Evolutionary conservation across 768 basidiomycete genomes (phyloP).

Genomic region (Leccinum fibrillosum): DNA sequence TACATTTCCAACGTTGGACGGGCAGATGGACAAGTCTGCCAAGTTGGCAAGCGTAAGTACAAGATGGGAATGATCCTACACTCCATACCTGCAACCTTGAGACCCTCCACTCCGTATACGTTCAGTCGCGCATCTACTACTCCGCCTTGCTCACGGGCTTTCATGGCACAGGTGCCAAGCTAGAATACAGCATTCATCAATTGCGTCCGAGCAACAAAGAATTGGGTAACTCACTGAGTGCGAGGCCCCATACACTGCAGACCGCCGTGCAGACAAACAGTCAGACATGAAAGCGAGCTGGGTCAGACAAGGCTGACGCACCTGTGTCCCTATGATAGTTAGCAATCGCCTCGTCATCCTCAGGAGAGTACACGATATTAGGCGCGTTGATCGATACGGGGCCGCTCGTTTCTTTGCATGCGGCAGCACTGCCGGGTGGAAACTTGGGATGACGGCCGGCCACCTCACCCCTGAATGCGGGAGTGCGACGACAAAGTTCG

Average conservation of each 20-base stretch:
- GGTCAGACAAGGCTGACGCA: neutral
- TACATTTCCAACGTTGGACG: constrained; percentile 10
- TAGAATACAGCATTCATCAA: neutral
- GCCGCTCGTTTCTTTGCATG: constrained; percentile 10
- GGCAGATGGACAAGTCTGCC: constrained; percentile 3
- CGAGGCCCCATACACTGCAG: neutral
- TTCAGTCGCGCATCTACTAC: constrained; percentile 13
- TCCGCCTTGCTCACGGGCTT: constrained; percentile 20
- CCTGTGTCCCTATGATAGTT: neutral
- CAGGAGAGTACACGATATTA: neutral
- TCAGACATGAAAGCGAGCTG: neutral
- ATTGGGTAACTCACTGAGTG: neutral
- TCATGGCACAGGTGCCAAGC: constrained; percentile 62
- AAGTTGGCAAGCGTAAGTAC: neutral
- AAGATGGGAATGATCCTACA: no score
- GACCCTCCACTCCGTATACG: constrained; percentile 9
- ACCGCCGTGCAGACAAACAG: neutral
- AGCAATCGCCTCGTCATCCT: neutral
- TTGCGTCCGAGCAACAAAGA: neutral
- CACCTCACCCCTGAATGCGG: constrained; percentile 23
- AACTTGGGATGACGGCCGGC: constrained; percentile 27
- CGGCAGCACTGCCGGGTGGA: constrained; percentile 25
- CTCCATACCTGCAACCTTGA: constrained; percentile 15
- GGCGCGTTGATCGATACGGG: constrained; percentile 14
- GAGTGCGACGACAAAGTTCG: constrained; percentile 55